Evolutionary conservation across 139 green algal genomes (phyloP).

Genomic region (Trebouxia sp.): DNA sequence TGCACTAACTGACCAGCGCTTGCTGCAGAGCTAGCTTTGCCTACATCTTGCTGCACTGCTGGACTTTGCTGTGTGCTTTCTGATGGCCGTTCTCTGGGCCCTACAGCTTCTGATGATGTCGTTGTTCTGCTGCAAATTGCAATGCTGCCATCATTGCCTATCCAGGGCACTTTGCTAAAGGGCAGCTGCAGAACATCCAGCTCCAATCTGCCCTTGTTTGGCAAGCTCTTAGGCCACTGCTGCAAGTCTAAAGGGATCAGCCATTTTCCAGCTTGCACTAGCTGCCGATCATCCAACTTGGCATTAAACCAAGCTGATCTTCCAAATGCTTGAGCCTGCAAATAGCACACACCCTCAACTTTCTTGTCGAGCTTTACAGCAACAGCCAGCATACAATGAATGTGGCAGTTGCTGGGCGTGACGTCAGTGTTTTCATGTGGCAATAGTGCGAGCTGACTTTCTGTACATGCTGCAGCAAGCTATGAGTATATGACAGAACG

Average conservation of each 20-base stretch:
- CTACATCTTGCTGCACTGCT: too few relatives aligned
- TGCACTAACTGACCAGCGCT: not conserved
- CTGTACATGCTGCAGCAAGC: not conserved
- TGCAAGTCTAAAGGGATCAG: not conserved
- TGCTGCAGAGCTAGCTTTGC: not conserved
- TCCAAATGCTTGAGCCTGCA: not conserved
- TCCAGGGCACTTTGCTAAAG: constrained; percentile 1
- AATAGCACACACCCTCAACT: too few relatives aligned
- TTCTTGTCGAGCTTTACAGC: not conserved
- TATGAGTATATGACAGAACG: not conserved
- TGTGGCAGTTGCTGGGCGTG: not conserved
- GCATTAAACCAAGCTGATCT: not conserved
- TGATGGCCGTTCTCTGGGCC: not conserved
- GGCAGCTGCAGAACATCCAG: constrained; percentile 25
- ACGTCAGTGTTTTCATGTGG: not conserved
- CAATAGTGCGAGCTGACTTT: not conserved
- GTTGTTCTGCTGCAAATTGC: not conserved
- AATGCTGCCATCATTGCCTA: constrained; percentile 22
- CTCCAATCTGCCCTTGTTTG: constrained; percentile 6
- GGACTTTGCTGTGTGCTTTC: not conserved
- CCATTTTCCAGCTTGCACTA: not conserved
- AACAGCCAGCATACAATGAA: not conserved
- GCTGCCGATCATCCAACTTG: not conserved
- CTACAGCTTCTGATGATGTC: not conserved
- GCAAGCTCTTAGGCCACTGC: constrained; percentile 15